phyloP scores from a whole-genome alignment of 225 moss, liverwort and hornwort genomes.

The Lunularia cruciata region DNA sequence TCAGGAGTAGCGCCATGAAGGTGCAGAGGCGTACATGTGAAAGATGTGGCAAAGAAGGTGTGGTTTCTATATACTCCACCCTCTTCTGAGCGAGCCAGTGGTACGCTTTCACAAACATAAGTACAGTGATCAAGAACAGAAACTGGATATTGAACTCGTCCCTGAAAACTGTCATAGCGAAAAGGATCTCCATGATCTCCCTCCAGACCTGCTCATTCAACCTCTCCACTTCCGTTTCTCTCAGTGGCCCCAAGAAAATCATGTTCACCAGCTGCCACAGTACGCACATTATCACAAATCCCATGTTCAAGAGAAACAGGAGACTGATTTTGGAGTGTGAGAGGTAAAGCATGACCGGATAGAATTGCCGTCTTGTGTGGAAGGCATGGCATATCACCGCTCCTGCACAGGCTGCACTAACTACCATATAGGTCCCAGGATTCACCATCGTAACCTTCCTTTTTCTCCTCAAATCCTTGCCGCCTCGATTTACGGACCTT shows the following conservation, averaged over 20 bases:
- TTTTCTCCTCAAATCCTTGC: neutral
- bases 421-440: conserved; percentile 61
- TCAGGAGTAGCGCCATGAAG: conserved; percentile 88
- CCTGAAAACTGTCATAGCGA: conserved; percentile 96
- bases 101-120: conserved; percentile 78
- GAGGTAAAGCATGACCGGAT: conserved; percentile 75
- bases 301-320: conserved; percentile 75
- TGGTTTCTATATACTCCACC: conserved; percentile 90
- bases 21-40: conserved; percentile 92
- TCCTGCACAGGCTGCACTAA: conserved; percentile 62
- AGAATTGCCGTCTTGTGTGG: conserved; percentile 80
- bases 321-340: conserved; percentile 79
- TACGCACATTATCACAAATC: conserved; percentile 68
- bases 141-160: conserved; percentile 78
- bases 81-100: conserved; percentile 93
- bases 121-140: conserved; percentile 74
- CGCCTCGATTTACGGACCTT: no score
- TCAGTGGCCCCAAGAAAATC: conserved; percentile 65
- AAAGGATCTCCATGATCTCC: conserved; percentile 92
- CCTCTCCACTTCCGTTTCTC: conserved; percentile 92
- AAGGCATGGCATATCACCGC: conserved; percentile 72
- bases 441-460: conserved; percentile 61
- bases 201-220: conserved; percentile 87
- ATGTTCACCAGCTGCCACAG: conserved; percentile 71
- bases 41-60: conserved; percentile 75